Evolutionary conservation across 1,284 basidiomycete genomes (phyloP), one percentile per base, ranked within the genome.

Genomic region (Malassezia psittaci): DNA sequence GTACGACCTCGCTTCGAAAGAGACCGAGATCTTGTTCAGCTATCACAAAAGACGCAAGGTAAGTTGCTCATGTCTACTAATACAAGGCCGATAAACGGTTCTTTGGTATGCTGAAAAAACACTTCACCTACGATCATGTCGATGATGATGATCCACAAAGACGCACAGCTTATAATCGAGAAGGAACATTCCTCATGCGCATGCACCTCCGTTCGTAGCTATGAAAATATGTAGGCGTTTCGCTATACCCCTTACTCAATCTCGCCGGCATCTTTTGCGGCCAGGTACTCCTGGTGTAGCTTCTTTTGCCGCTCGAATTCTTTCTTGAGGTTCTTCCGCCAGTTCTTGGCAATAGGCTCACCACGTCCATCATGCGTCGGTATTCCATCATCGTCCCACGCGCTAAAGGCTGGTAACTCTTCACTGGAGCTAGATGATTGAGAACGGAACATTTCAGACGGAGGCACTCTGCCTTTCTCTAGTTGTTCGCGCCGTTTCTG

Each of bases 41-140:
- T 93, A 90, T 77, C 90, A 91, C 77, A 93, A 93, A 72, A 81
- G 90, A 46, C 81, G 90, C 76, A 93, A 90, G 82, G 88, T 86
- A 45, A 37, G 33, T 24, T 32, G 6, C 38, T 15, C 29, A 9
- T 21, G 16, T 16, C 8, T 3, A 13, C 3, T 19, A 16, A 41
- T 13, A 8, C 12, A 62, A 89, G 86, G 90, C 89, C 0, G 90
- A 94, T 75, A 90, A 85, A 69, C 82, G 87, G 0, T 94, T 94
- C 77, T 94, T 94, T 72, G 75, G 77, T 0, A 70, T 91, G 68
- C 78, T 94, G 52, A 88, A 83, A 75, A 90, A 87, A 67, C 78
- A 83, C 51, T 94, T 94, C 69, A 78, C 76, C n/a, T 90, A 87
- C 83, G 76, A 76, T 57, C 82, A 87, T 76, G 85, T 85, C 54